These are phyloP conservation scores for Prunus persica DNA, from an alignment of 306 rosid species.

Conservation along the genomic window DNA sequence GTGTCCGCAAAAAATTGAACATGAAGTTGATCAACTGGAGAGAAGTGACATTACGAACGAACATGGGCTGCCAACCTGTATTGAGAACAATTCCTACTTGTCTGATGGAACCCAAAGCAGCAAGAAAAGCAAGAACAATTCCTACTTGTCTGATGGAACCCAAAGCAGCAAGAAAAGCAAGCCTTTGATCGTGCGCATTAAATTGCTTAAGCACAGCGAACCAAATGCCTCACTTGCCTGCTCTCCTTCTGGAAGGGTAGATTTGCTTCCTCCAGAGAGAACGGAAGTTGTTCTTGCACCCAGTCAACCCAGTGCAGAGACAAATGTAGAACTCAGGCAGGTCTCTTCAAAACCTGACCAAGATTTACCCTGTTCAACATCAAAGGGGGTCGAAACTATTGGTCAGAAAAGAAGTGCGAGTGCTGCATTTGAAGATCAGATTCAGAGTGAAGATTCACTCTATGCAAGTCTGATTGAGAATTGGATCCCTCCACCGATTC, in stretches of 20 bases:
- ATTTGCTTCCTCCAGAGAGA: neutral
- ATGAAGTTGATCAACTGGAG: conserved; percentile 44
- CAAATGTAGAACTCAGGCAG: neutral
- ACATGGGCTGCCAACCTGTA: conserved; percentile 49
- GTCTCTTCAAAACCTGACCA: neutral
- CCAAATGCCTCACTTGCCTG: neutral
- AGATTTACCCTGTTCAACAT: neutral
- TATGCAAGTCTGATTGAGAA: conserved; percentile 29
- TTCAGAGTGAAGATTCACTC: neutral
- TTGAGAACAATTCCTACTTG: conserved; percentile 35
- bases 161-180: conserved; percentile 58
- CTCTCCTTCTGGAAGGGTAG: conserved; percentile 18
- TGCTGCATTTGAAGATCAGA: neutral
- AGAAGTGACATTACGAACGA: conserved; percentile 76
- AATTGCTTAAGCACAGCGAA: conserved; percentile 34
- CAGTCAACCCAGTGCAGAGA: neutral
- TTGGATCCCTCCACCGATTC: conserved; percentile 33
- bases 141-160: conserved; percentile 53
- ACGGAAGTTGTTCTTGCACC: neutral
- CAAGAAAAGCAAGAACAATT: conserved; percentile 49
- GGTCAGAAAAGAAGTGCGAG: neutral
- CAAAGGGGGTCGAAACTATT: neutral
- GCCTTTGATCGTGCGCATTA: conserved; percentile 28
- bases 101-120: conserved; percentile 59
- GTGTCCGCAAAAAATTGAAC: conserved; percentile 11